Percentiles rank a stretch among this genome's conserved stretches.
phyloP scores from a whole-genome alignment of 805 yeast genomes.

The Monosporozyma unispora region DNA sequence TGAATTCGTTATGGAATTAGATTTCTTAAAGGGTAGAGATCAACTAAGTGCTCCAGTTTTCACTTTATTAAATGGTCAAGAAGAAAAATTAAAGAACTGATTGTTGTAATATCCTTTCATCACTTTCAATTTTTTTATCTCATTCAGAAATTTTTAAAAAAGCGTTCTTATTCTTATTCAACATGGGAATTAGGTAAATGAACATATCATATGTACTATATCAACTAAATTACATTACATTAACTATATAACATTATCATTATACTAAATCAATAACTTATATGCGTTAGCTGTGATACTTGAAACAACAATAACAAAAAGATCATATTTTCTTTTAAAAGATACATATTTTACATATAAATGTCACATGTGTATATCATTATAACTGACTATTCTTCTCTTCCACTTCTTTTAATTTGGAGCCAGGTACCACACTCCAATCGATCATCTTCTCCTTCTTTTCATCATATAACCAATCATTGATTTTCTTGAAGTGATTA shows the following conservation, averaged over 20 bases:
- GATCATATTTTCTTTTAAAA: no score
- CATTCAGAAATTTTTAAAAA: neutral
- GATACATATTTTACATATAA: no score
- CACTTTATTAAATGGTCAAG: conserved; percentile 80
- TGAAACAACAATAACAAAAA: no score
- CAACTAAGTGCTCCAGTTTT: conserved; percentile 78
- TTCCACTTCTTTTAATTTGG: conserved; percentile 16
- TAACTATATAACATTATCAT: neutral
- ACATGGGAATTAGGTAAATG: neutral
- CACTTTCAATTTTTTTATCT: neutral
- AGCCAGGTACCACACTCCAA: conserved; percentile 45
- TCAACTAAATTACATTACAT: neutral
- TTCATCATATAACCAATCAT: conserved; percentile 56
- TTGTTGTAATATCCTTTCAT: neutral
- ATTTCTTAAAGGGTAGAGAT: conserved; percentile 89
- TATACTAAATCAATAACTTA: neutral
- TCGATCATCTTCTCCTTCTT: conserved; percentile 42
- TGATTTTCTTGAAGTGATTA: conserved; percentile 63
- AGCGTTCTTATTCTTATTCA: neutral
- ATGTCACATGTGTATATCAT: no score
- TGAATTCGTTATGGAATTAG: conserved; percentile 86
- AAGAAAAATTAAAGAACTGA: conserved; percentile 36
- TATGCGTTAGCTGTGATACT: neutral
- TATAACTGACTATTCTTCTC: conserved; percentile 9
- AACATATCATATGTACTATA: neutral